Conservation (phyloP, 139 green algal species). For the Tetradesmus lagerheimii region DNA sequence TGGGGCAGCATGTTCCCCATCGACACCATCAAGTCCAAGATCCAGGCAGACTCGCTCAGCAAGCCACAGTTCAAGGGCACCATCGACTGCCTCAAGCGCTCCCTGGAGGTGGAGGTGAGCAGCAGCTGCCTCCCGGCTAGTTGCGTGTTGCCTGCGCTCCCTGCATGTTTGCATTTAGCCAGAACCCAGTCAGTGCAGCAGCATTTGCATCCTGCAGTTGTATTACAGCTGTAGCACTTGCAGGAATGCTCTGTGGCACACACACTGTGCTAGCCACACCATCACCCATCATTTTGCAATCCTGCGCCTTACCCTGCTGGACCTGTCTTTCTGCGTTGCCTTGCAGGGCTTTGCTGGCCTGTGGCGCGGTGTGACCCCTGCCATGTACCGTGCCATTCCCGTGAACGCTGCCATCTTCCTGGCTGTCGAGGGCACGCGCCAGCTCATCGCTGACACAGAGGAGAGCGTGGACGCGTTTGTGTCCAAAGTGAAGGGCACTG, state of each 20-base stretch:
- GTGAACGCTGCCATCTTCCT: slow-evolving; percentile 64
- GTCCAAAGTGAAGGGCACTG: background rate
- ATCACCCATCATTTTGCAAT: background rate
- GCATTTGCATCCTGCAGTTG: too few species aligned
- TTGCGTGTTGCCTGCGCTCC: background rate
- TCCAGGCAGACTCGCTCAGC: slow-evolving; percentile 59
- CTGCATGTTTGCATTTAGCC: background rate
- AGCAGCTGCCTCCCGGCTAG: background rate
- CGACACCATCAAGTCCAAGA: slow-evolving; percentile 68
- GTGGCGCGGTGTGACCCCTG: slow-evolving; percentile 57
- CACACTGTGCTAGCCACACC: too few species aligned
- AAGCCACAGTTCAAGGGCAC: slow-evolving; percentile 61
- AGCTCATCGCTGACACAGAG: slow-evolving; percentile 49
- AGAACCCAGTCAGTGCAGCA: too few species aligned
- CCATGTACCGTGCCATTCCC: slow-evolving; percentile 59
- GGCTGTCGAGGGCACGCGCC: slow-evolving; percentile 56
- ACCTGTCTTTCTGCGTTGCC: background rate
- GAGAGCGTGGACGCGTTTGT: slow-evolving; percentile 17
- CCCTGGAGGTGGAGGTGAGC: slow-evolving; percentile 48
- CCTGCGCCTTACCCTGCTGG: background rate
- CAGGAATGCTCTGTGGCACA: too few species aligned
- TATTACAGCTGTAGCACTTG: too few species aligned
- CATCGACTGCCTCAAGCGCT: slow-evolving; percentile 52
- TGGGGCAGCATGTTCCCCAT: slow-evolving; percentile 71
- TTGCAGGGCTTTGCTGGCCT: slow-evolving; percentile 51